Percentiles rank a stretch among this genome's conserved stretches.
These are phyloP conservation scores for Neopestalotiopsis sp. DNA, from an alignment of 2,329 filamentous ascomycete species.

Conservation along the genomic window DNA sequence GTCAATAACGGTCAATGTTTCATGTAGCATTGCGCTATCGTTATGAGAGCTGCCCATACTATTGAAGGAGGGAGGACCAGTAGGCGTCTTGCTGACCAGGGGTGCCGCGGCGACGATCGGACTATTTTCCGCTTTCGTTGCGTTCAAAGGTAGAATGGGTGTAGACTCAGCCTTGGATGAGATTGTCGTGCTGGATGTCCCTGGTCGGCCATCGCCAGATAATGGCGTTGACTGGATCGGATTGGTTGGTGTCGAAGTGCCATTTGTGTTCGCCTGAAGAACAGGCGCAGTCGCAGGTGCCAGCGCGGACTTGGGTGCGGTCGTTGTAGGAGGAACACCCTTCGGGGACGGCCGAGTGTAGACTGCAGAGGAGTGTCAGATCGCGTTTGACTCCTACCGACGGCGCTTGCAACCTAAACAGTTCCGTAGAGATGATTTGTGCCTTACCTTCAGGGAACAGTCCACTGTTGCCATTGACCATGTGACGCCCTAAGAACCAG, in stretches of 20 bases:
- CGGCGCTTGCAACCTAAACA: neutral
- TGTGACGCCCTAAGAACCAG: constrained; percentile 80
- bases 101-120: constrained; percentile 24
- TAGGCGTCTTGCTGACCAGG: constrained; percentile 29
- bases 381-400: neutral
- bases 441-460: constrained; percentile 80
- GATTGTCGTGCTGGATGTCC: constrained; percentile 26
- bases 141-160: constrained; percentile 47
- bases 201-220: constrained; percentile 33
- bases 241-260: constrained; percentile 26
- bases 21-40: constrained; percentile 76
- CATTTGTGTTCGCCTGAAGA: constrained; percentile 32
- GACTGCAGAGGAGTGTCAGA: constrained; percentile 45
- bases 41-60: constrained; percentile 49
- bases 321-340: constrained; percentile 33
- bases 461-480: constrained; percentile 75
- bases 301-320: constrained; percentile 25
- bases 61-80: constrained; percentile 19
- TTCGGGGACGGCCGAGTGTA: constrained; percentile 67
- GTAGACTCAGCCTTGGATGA: constrained; percentile 34
- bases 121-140: constrained; percentile 42
- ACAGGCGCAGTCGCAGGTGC: constrained; percentile 25
- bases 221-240: constrained; percentile 32
- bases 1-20: constrained; percentile 94
- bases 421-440: neutral